phyloP scores from a whole-genome alignment of 805 yeast genomes.

The Maudiozyma bulderi region DNA sequence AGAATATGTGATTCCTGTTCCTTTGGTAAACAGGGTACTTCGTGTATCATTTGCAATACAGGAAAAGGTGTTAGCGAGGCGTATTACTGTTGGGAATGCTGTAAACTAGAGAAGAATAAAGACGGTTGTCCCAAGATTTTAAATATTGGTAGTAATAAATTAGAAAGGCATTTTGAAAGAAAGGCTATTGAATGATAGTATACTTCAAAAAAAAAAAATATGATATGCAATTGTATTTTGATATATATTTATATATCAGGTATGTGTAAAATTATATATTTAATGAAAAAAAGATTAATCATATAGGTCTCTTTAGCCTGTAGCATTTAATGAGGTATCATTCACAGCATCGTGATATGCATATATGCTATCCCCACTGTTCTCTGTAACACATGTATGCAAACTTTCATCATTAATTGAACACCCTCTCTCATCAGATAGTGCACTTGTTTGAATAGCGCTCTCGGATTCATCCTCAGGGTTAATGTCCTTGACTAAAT shows the following conservation, averaged over 20 bases:
- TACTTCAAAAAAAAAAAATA: background rate
- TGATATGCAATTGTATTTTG: background rate
- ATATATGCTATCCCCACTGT: background rate
- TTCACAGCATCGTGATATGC: background rate
- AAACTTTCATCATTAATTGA: conserved; percentile 14
- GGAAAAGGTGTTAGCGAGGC: conserved; percentile 50
- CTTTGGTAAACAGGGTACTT: conserved; percentile 51
- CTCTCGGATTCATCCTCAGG: background rate
- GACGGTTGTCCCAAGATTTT: conserved; percentile 88
- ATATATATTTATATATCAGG: background rate
- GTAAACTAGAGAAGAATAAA: conserved; percentile 62
- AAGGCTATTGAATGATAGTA: conserved; percentile 16
- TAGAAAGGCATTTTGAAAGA: conserved; percentile 56
- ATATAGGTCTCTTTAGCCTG: background rate
- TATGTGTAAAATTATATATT: background rate
- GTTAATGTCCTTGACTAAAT: background rate
- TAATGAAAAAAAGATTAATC: background rate
- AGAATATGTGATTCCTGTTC: conserved; percentile 81
- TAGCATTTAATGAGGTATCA: background rate
- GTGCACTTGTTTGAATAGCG: background rate
- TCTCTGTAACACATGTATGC: conserved; percentile 7
- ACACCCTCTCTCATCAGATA: conserved; percentile 12
- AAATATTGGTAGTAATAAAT: conserved; percentile 68
- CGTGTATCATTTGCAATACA: conserved; percentile 70
- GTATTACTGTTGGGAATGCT: conserved; percentile 79